A percentile compares a stretch with the other conserved stretches of the same genome.
Evolutionary conservation across 1,284 basidiomycete genomes (phyloP).

Genomic region (Ganoderma sinense): DNA sequence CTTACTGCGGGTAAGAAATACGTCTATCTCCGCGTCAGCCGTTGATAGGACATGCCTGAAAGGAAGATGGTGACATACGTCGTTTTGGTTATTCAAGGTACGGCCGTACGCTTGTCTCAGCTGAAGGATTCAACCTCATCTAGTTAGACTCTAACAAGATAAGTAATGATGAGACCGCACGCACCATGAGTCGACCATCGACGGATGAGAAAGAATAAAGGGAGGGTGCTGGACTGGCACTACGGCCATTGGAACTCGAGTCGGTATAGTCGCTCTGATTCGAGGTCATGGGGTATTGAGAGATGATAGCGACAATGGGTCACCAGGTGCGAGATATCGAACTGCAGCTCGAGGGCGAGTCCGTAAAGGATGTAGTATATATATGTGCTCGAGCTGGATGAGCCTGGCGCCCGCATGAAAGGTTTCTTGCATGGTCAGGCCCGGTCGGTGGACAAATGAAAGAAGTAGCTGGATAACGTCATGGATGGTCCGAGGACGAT

Average conservation of each 20-base stretch:
- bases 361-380: conserved; percentile 21
- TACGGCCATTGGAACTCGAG: conserved; percentile 27
- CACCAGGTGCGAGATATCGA: conserved; percentile 22
- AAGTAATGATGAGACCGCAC: conserved; percentile 5
- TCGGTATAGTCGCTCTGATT: conserved; percentile 22
- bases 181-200: conserved; percentile 40
- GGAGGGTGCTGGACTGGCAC: conserved; percentile 42
- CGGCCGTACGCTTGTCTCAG: conserved; percentile 42
- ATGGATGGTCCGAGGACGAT: conserved; percentile 19
- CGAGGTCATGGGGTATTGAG: conserved; percentile 22
- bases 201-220: conserved; percentile 45
- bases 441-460: conserved; percentile 15
- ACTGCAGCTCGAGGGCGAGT: conserved; percentile 15
- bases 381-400: conserved; percentile 18
- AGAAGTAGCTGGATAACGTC: conserved; percentile 26
- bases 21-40: conserved; percentile 31
- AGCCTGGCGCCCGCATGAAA: conserved; percentile 21
- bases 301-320: neutral
- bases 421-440: conserved; percentile 19
- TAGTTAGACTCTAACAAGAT: neutral
- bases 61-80: conserved; percentile 31
- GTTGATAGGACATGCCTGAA: neutral
- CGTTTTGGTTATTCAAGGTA: conserved; percentile 43
- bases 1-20: conserved; percentile 42
- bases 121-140: conserved; percentile 22